These are phyloP conservation scores for Xerocomellus intermedius DNA, from an alignment of 768 basidiomycete genomes.

Conservation along the genomic window DNA sequence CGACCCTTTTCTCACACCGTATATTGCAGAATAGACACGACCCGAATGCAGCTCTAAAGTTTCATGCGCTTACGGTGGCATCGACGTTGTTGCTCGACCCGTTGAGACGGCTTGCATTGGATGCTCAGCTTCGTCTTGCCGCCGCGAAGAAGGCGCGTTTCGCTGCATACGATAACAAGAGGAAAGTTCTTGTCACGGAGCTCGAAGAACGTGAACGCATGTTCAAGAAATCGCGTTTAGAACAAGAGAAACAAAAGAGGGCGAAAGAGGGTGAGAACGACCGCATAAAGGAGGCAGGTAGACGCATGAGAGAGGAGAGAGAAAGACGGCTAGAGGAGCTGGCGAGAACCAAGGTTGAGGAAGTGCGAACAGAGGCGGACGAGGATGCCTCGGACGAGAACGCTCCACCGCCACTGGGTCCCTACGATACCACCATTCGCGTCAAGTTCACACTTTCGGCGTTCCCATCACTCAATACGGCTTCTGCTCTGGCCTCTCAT, in stretches of 20 bases:
- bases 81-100: constrained; percentile 83
- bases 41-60: constrained; percentile 80
- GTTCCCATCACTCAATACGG: constrained; percentile 36
- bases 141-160: constrained; percentile 70
- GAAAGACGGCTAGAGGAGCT: constrained; percentile 50
- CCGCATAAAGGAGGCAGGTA: constrained; percentile 72
- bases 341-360: constrained; percentile 36
- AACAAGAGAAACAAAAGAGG: constrained; percentile 58
- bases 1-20: constrained; percentile 12
- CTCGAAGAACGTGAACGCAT: constrained; percentile 76
- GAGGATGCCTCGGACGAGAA: too few relatives aligned
- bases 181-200: constrained; percentile 72
- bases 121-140: constrained; percentile 73
- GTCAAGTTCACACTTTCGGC: constrained; percentile 64
- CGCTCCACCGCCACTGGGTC: too few relatives aligned
- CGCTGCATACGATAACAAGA: constrained; percentile 65
- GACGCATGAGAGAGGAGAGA: constrained; percentile 63
- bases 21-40: constrained; percentile 67
- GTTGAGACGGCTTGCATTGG: constrained; percentile 70
- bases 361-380: constrained; percentile 26
- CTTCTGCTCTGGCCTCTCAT: constrained; percentile 34
- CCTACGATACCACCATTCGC: constrained; percentile 75
- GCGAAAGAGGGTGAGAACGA: constrained; percentile 61
- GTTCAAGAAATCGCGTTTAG: constrained; percentile 67
- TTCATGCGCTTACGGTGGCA: constrained; percentile 81